phyloP scores from a whole-genome alignment of 768 basidiomycete genomes.

The Steccherinum ochraceum region DNA sequence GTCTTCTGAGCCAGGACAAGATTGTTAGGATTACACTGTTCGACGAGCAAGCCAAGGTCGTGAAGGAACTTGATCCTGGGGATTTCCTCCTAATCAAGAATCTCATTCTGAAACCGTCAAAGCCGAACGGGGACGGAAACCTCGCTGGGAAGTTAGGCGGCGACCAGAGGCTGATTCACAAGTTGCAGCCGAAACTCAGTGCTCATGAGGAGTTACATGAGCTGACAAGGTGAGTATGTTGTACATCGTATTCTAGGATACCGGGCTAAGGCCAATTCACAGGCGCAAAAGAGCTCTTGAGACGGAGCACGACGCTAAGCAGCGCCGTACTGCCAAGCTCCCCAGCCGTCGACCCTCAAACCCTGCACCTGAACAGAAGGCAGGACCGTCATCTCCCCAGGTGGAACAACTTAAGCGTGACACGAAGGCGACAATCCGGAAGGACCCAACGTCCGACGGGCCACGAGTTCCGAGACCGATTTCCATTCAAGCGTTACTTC shows the following conservation, averaged over 20 bases:
- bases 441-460: background rate
- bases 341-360: background rate
- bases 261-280: no score
- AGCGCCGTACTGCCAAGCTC: background rate
- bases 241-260: no score
- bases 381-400: no score
- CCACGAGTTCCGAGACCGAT: background rate
- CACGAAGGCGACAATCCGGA: background rate
- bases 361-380: background rate
- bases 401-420: background rate
- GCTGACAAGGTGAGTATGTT: slow-evolving; percentile 42
- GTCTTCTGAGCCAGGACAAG: slow-evolving; percentile 41
- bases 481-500: slow-evolving; percentile 33
- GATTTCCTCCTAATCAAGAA: slow-evolving; percentile 43
- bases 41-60: slow-evolving; percentile 39
- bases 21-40: slow-evolving; percentile 47
- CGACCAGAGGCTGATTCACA: slow-evolving; percentile 35
- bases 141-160: slow-evolving; percentile 45
- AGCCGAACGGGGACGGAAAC: slow-evolving; percentile 20
- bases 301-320: slow-evolving; percentile 16
- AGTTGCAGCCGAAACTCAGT: slow-evolving; percentile 31
- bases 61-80: slow-evolving; percentile 32
- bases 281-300: slow-evolving; percentile 31
- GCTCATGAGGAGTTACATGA: slow-evolving; percentile 34
- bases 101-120: slow-evolving; percentile 37